phyloP scores from a whole-genome alignment of 2,329 filamentous ascomycete genomes.

The Ceratocystis papillata region DNA sequence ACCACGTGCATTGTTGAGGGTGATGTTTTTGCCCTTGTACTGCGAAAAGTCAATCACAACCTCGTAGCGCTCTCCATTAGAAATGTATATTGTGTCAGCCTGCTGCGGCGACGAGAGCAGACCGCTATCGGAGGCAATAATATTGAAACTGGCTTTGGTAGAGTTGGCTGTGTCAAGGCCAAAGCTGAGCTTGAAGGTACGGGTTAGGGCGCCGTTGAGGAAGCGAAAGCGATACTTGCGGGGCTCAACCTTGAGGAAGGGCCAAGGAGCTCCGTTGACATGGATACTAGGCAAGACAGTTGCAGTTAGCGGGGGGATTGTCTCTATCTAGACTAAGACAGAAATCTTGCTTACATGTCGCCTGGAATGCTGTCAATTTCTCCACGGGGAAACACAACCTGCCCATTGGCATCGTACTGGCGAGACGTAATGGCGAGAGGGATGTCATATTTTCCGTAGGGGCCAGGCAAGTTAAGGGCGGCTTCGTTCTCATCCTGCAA shows the following conservation, averaged over 20 bases:
- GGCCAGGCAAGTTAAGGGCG: slow-evolving; percentile 38
- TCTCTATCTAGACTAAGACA: too few relatives aligned
- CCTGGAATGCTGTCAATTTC: slow-evolving; percentile 43
- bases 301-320: not conserved
- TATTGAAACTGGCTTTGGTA: slow-evolving; percentile 37
- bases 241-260: slow-evolving; percentile 47
- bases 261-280: slow-evolving; percentile 47
- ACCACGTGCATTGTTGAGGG: slow-evolving; percentile 29
- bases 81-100: slow-evolving; percentile 30
- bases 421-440: slow-evolving; percentile 42
- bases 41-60: slow-evolving; percentile 45
- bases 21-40: slow-evolving; percentile 40
- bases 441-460: slow-evolving; percentile 43
- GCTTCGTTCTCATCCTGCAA: slow-evolving; percentile 42
- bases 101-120: slow-evolving; percentile 32
- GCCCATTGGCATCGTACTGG: slow-evolving; percentile 42
- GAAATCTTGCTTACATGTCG: slow-evolving; percentile 33
- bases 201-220: slow-evolving; percentile 40
- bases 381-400: slow-evolving; percentile 37
- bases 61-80: slow-evolving; percentile 49
- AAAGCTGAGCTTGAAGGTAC: slow-evolving; percentile 41
- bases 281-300: slow-evolving; percentile 13
- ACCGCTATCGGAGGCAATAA: slow-evolving; percentile 46
- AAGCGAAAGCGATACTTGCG: slow-evolving; percentile 50
- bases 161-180: slow-evolving; percentile 30